Evolutionary conservation across 1,284 basidiomycete species (phyloP).

Genomic region (Pseudozyma hubeiensis): DNA sequence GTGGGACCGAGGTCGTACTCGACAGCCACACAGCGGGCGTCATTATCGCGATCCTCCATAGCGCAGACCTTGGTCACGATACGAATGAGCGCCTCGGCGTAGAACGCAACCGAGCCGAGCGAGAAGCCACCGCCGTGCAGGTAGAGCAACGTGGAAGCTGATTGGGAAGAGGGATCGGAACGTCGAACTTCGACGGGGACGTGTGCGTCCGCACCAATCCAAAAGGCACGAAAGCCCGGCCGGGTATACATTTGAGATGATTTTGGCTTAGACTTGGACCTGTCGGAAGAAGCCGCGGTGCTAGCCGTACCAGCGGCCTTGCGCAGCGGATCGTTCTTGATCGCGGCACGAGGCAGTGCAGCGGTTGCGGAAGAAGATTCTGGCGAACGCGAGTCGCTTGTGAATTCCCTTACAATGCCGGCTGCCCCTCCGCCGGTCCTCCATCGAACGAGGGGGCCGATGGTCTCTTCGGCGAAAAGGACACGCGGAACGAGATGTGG

Average conservation of each 20-base stretch:
- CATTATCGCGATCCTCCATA: slow-evolving; percentile 40
- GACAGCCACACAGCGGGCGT: slow-evolving; percentile 61
- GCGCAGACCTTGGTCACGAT: slow-evolving; percentile 59
- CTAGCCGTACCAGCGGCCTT: slow-evolving; percentile 5
- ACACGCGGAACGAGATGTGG: slow-evolving; percentile 65
- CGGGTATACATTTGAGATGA: slow-evolving; percentile 8
- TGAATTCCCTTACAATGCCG: slow-evolving; percentile 53
- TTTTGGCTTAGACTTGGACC: slow-evolving; percentile 1
- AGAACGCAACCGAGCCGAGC: slow-evolving; percentile 66
- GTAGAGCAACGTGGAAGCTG: slow-evolving; percentile 60
- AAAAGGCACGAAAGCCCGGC: slow-evolving; percentile 59
- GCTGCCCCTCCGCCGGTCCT: slow-evolving; percentile 62
- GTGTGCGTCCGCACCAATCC: slow-evolving; percentile 57
- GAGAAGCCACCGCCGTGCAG: slow-evolving; percentile 68
- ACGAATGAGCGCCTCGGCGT: slow-evolving; percentile 65
- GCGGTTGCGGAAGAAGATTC: neutral
- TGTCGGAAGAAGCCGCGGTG: slow-evolving; percentile 3
- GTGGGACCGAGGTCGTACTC: slow-evolving; percentile 65
- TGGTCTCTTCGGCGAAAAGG: slow-evolving; percentile 65
- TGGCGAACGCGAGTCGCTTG: slow-evolving; percentile 11
- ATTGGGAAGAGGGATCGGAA: slow-evolving; percentile 31
- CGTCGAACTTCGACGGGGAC: slow-evolving; percentile 38
- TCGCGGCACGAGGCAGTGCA: neutral
- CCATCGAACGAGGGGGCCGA: slow-evolving; percentile 65
- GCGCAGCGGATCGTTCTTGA: slow-evolving; percentile 3